Conservation (phyloP, 2,329 filamentous ascomycete genomes). For the Paradendryphiella salina region DNA sequence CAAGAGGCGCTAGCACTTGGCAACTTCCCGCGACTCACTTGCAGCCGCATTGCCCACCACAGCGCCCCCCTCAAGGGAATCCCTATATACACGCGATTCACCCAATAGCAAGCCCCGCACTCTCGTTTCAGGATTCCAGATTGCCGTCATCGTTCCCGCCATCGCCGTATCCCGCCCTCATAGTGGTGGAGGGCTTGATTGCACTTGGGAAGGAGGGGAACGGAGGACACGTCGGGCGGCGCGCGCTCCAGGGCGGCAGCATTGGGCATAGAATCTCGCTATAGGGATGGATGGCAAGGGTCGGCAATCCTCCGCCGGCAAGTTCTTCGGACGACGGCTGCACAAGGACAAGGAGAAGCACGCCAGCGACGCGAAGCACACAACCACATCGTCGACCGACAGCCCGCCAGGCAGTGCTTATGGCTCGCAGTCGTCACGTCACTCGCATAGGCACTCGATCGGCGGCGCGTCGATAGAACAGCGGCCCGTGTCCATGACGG, state of each 20-base stretch:
- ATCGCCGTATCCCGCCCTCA: not conserved
- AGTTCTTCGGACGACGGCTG: constrained; percentile 80
- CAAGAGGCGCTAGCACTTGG: constrained; percentile 21
- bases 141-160: not conserved
- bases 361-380: constrained; percentile 31
- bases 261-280: constrained; percentile 18
- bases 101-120: constrained; percentile 12
- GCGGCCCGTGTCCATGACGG: constrained; percentile 64
- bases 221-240: constrained; percentile 16
- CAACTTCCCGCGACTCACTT: constrained; percentile 22
- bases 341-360: constrained; percentile 68
- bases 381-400: constrained; percentile 62
- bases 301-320: constrained; percentile 78
- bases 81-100: not conserved
- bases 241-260: constrained; percentile 13
- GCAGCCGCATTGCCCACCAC: constrained; percentile 20
- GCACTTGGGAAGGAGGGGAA: constrained; percentile 5
- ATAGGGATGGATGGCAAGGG: constrained; percentile 68
- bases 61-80: constrained; percentile 6
- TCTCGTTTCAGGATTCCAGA: constrained; percentile 15
- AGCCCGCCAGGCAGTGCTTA: constrained; percentile 64
- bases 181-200: not conserved
- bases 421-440: constrained; percentile 72
- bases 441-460: constrained; percentile 55
- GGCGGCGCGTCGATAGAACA: constrained; percentile 65